A percentile compares a stretch with the other conserved stretches of the same genome.
phyloP scores from a whole-genome alignment of 1,139 yeast species.

The Blastobotrys ciferrii region DNA sequence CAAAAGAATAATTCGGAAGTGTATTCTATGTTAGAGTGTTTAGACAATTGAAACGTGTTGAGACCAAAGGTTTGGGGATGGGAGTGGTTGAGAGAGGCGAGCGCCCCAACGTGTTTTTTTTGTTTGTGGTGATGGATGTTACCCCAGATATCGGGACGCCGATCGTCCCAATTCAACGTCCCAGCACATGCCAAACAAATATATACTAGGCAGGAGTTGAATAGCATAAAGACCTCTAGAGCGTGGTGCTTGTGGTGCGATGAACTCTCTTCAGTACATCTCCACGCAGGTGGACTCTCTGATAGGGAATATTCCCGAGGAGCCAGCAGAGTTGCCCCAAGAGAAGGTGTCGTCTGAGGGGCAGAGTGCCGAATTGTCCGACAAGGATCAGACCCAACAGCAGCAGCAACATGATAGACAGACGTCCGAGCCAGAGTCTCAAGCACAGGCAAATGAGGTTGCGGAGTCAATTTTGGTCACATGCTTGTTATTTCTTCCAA shows the following conservation, averaged over 20 bases:
- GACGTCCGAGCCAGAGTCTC: neutral
- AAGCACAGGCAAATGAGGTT: neutral
- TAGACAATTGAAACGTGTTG: too few species aligned
- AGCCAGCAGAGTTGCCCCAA: conserved; percentile 13
- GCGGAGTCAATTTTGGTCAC: neutral
- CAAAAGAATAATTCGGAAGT: too few species aligned
- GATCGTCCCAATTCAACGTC: too few species aligned
- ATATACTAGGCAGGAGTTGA: neutral
- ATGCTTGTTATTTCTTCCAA: neutral
- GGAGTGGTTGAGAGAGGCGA: too few species aligned
- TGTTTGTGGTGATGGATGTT: too few species aligned
- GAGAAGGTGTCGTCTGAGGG: neutral
- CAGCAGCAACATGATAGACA: neutral
- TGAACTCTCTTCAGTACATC: conserved; percentile 36
- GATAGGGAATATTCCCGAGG: conserved; percentile 25
- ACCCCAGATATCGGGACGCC: too few species aligned
- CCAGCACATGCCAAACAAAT: too few species aligned
- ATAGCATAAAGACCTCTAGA: neutral
- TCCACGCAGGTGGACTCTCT: conserved; percentile 35
- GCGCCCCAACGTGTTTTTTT: too few species aligned
- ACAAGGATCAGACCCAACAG: conserved; percentile 1
- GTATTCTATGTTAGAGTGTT: too few species aligned
- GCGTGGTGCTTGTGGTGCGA: conserved; percentile 12
- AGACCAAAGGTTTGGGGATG: too few species aligned
- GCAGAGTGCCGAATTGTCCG: neutral